Evolutionary conservation across 441 rosid species (phyloP).

Genomic region (Adansonia grandidieri): DNA sequence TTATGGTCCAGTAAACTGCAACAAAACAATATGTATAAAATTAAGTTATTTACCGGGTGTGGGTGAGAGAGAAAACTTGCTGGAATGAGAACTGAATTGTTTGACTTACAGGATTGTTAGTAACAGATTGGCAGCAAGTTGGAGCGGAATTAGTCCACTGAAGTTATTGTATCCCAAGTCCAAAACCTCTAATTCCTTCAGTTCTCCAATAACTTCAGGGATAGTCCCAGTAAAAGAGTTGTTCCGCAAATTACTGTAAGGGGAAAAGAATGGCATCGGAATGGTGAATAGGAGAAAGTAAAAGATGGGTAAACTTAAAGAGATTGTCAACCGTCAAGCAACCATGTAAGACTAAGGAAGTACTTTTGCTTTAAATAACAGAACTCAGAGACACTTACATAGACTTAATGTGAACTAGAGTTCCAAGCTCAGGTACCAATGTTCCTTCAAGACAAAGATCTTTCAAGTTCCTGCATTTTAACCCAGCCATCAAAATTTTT

Average conservation of each 20-base stretch:
- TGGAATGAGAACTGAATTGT: neutral
- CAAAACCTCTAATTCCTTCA: constrained; percentile 48
- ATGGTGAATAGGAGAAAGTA: neutral
- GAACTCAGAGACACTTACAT: constrained; percentile 37
- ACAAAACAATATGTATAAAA: constrained; percentile 16
- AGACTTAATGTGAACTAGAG: constrained; percentile 46
- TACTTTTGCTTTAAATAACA: neutral
- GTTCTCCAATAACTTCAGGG: constrained; percentile 44
- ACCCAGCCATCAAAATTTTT: constrained; percentile 3
- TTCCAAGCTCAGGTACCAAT: constrained; percentile 47
- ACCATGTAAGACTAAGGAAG: neutral
- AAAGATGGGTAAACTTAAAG: neutral
- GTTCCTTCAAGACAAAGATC: constrained; percentile 56
- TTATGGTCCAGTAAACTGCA: constrained; percentile 51
- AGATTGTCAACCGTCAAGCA: neutral
- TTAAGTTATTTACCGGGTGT: constrained; percentile 20
- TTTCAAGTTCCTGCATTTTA: constrained; percentile 47
- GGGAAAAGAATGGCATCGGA: constrained; percentile 7
- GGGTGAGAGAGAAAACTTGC: neutral
- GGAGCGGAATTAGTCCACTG: constrained; percentile 44
- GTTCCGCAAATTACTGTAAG: constrained; percentile 51
- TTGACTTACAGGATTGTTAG: constrained; percentile 45
- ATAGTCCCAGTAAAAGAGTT: constrained; percentile 47
- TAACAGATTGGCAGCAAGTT: constrained; percentile 40
- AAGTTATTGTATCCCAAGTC: constrained; percentile 54